These are phyloP conservation scores for Rosa chinensis DNA, from an alignment of 306 rosid species.

Conservation along the genomic window DNA sequence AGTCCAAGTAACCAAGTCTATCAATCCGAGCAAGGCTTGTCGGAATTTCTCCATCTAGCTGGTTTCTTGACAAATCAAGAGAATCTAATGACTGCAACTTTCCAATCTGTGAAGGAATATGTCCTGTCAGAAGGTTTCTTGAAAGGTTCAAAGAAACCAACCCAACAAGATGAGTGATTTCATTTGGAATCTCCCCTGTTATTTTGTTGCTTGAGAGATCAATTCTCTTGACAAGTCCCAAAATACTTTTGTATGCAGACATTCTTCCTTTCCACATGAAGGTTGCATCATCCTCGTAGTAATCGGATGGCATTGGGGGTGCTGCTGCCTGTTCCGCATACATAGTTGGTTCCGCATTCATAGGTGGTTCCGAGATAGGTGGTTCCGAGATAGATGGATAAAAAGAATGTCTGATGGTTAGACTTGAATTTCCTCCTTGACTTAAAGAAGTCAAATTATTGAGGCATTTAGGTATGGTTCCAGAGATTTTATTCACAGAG, in stretches of 20 bases:
- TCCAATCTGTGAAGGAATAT: slow-evolving; percentile 25
- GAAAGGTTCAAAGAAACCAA: slow-evolving; percentile 19
- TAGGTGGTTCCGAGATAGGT: neutral
- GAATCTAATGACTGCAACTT: neutral
- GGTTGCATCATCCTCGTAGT: neutral
- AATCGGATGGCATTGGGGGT: neutral
- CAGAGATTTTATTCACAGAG: neutral
- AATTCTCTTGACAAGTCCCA: slow-evolving; percentile 11
- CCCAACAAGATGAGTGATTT: neutral
- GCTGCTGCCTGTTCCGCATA: no score
- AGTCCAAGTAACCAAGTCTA: accelerated
- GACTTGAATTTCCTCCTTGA: neutral
- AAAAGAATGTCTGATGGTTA: accelerated
- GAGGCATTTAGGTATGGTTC: neutral
- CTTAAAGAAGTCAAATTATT: neutral
- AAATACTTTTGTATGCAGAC: neutral
- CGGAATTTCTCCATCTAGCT: slow-evolving; percentile 29
- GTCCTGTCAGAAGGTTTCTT: slow-evolving; percentile 22
- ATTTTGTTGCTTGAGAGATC: slow-evolving; percentile 35
- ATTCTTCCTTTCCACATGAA: slow-evolving; percentile 16
- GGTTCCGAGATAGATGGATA: neutral
- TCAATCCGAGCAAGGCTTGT: neutral
- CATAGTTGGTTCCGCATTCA: no score
- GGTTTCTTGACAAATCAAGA: slow-evolving; percentile 34
- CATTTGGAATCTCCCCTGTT: slow-evolving; percentile 24